These are phyloP conservation scores for Voacanga thouarsii DNA, from an alignment of 257 asterid species.

Conservation along the genomic window DNA sequence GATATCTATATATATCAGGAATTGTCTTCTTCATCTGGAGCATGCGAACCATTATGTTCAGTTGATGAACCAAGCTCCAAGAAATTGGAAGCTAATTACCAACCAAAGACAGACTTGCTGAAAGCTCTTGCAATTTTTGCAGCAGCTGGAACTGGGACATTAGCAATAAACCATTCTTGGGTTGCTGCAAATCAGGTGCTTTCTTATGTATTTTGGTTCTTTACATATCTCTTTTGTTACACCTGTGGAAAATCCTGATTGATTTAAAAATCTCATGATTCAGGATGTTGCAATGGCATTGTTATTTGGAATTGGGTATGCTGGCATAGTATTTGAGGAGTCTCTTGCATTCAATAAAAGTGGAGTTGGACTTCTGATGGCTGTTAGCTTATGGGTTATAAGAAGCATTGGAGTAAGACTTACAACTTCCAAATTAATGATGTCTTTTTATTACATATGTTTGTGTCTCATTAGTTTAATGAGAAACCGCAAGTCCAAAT, in stretches of 20 bases:
- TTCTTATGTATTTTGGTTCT: slow-evolving; percentile 12
- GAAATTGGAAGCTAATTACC: slow-evolving; percentile 61
- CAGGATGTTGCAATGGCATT: slow-evolving; percentile 94
- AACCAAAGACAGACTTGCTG: slow-evolving; percentile 76
- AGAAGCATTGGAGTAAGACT: slow-evolving; percentile 89
- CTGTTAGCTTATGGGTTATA: slow-evolving; percentile 89
- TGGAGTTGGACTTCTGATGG: slow-evolving; percentile 97
- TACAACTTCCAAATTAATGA: slow-evolving; percentile 1
- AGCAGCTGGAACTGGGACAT: slow-evolving; percentile 77
- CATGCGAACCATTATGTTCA: slow-evolving; percentile 96
- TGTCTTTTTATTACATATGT: background rate
- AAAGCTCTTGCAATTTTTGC: slow-evolving; percentile 87
- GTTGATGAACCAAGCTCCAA: slow-evolving; percentile 79
- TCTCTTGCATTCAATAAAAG: slow-evolving; percentile 97
- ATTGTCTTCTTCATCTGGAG: slow-evolving; percentile 44
- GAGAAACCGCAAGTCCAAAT: background rate
- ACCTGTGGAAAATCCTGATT: slow-evolving; percentile 8
- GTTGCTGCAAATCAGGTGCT: slow-evolving; percentile 92
- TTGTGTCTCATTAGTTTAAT: background rate
- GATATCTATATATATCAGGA: slow-evolving; percentile 28
- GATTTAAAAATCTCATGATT: slow-evolving; percentile 21
- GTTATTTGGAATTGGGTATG: slow-evolving; percentile 85
- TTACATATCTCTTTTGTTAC: slow-evolving; percentile 8
- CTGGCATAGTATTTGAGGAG: slow-evolving; percentile 94
- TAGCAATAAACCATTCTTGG: slow-evolving; percentile 95